These are phyloP conservation scores for Eustoma russellianum DNA, from an alignment of 257 asterid species.

Conservation along the genomic window DNA sequence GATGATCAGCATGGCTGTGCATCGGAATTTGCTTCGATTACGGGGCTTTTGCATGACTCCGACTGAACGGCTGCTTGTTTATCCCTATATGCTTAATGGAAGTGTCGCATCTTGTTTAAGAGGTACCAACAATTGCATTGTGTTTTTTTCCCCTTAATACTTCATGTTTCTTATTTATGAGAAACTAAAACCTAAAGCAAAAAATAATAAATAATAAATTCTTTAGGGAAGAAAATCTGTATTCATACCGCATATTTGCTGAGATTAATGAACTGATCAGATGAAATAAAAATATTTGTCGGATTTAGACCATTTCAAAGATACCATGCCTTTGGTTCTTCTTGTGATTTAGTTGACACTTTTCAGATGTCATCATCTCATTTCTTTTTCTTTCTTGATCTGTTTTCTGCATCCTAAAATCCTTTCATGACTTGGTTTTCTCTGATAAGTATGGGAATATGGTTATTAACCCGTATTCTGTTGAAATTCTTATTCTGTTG, in stretches of 20 bases:
- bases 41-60: constrained; percentile 95
- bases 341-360: background rate
- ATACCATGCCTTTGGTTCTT: background rate
- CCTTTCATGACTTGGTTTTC: too few species aligned
- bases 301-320: background rate
- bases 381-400: too few species aligned
- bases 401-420: too few species aligned
- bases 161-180: background rate
- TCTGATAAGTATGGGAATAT: too few species aligned
- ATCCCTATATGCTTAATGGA: constrained; percentile 89
- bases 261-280: too few species aligned
- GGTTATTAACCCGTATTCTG: too few species aligned
- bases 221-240: too few species aligned
- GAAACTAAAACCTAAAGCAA: background rate
- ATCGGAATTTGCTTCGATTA: constrained; percentile 69
- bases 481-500: too few species aligned
- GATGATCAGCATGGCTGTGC: constrained; percentile 92
- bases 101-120: constrained; percentile 96
- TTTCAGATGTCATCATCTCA: background rate
- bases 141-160: background rate
- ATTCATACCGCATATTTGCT: too few species aligned
- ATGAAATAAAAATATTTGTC: too few species aligned
- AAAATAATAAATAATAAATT: too few species aligned
- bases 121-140: constrained; percentile 32
- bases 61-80: constrained; percentile 83